A percentile compares a stretch with the other conserved stretches of the same genome.
These are phyloP conservation scores for Solanum sparsipilum DNA, from an alignment of 257 asterid genomes.

Conservation along the genomic window DNA sequence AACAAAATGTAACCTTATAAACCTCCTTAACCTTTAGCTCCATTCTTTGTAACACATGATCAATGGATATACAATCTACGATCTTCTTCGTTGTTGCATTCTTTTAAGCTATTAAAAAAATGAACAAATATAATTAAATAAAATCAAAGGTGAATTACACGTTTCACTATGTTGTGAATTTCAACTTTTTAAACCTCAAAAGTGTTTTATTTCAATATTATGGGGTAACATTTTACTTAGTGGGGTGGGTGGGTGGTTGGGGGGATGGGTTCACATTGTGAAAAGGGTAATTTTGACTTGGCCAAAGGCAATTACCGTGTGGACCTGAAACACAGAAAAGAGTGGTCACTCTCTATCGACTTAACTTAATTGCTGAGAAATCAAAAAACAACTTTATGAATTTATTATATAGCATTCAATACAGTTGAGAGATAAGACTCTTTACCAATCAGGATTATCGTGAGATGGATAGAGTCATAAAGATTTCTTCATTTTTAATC, in stretches of 20 bases:
- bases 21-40: not conserved
- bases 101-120: not conserved
- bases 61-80: not conserved
- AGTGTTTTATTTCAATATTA: not conserved
- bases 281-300: not conserved
- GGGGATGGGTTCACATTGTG: not conserved
- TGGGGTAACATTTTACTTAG: not conserved
- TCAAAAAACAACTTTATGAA: conserved; percentile 30
- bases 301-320: not conserved
- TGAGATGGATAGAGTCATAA: not conserved
- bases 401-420: conserved; percentile 16
- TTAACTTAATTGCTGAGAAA: not conserved
- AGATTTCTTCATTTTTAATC: fast-evolving
- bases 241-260: not conserved
- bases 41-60: not conserved
- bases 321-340: not conserved
- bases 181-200: not conserved
- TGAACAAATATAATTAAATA: fast-evolving
- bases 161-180: not conserved
- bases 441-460: not conserved
- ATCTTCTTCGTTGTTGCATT: not conserved
- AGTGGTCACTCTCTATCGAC: not conserved
- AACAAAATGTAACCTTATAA: not conserved
- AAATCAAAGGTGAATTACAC: not conserved
- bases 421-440: not conserved